phyloP scores from a whole-genome alignment of 768 basidiomycete species.

The Kwoniella bestiolae region DNA sequence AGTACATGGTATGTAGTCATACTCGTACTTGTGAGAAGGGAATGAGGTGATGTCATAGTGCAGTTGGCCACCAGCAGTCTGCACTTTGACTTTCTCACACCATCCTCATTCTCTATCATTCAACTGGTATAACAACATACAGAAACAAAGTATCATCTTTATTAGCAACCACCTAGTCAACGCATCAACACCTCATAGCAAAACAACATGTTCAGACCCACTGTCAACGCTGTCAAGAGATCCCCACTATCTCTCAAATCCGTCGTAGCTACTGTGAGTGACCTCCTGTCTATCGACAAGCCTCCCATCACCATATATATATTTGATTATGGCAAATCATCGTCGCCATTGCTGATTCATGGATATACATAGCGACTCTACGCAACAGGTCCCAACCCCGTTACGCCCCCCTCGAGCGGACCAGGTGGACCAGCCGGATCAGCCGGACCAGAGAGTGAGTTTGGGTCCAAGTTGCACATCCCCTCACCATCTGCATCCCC shows the following conservation, averaged over 20 bases:
- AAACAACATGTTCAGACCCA: constrained; percentile 3
- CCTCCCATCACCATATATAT: background rate
- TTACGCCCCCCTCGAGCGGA: constrained; percentile 6
- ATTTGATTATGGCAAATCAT: background rate
- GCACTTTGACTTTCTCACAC: no score
- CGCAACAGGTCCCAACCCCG: constrained; percentile 4
- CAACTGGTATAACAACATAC: background rate
- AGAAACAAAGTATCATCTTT: background rate
- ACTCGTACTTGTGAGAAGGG: no score
- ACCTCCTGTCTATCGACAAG: background rate
- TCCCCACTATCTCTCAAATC: background rate
- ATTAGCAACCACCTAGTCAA: no score
- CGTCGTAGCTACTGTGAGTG: constrained; percentile 10
- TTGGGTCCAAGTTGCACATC: no score
- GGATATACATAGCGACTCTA: background rate
- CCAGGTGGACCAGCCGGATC: constrained; percentile 10
- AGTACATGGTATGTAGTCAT: no score
- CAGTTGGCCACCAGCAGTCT: no score
- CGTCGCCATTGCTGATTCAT: no score
- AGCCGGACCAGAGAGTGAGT: constrained; percentile 1
- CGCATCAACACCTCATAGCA: background rate
- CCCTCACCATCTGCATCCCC: no score
- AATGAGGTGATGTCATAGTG: no score
- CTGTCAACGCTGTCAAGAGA: background rate
- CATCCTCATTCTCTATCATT: no score